Evolutionary conservation across 2,329 filamentous ascomycete genomes (phyloP), one percentile per base, ranked within the genome.

Genomic region (Epichloe uncinata): DNA sequence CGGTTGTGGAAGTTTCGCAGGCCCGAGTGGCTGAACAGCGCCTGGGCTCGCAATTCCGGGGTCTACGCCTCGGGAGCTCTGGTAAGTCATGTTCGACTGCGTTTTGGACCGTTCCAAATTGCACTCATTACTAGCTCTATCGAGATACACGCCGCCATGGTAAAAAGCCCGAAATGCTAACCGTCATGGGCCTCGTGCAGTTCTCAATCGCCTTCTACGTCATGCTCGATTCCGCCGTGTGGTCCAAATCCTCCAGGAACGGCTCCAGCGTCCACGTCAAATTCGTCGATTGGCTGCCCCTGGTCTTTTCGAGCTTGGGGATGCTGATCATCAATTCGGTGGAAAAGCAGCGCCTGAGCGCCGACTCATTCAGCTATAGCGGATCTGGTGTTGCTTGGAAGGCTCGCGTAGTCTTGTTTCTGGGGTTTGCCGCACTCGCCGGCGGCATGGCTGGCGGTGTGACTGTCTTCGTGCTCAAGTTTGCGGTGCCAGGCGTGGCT

Each of bases 271-370:
- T 71, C 37, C 80, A 84, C 68, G 72, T 85, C 59, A 79, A 71
- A 56, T 85, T 83, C 60, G 72, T 82, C 65, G 81, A 84, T 74
- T 84, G 81, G 81, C 75, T 84, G 55, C 80, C 81, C 47, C 73
- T 84, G 56, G 75, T 84, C 64, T 84, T 83, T 70, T 79, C 75
- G 56, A 73, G 75, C 54, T 70, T 84, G 54, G 81, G 81, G 55
- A 84, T 84, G 79, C 73, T 84, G 52, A 83, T 84, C 64, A 84
- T 84, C 71, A 84, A 84, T 72, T 78, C 73, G 57, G 79, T 83
- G 55, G 79, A 84, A 68, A 83, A 84, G 67, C 70, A 78, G 52
- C 75, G 81, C 48, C 72, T 84, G 54, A 78, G 77, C 58, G 72
- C 76, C 58, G 79, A 85, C 67, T 75, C 71, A 50, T 81, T 81